Evolutionary conservation across 2,329 filamentous ascomycete species (phyloP).

Genomic region (Cladosporium oxysporum): DNA sequence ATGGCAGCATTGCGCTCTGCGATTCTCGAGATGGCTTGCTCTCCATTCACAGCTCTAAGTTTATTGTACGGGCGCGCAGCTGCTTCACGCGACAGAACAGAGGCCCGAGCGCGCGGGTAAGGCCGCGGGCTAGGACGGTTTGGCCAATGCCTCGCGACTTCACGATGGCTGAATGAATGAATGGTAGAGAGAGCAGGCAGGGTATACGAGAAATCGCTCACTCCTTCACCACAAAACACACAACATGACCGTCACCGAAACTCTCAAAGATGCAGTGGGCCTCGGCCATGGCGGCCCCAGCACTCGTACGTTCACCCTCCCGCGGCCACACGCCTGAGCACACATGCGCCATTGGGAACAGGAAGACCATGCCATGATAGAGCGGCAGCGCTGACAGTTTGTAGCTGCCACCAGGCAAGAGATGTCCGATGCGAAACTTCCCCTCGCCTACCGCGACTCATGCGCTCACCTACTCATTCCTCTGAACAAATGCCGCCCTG

Average conservation of each 20-base stretch:
- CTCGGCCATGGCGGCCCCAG: constrained; percentile 39
- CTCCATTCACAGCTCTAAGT: constrained; percentile 1
- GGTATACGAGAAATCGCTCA: constrained; percentile 1
- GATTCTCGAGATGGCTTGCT: neutral
- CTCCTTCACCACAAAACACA: neutral
- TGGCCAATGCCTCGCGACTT: constrained; percentile 19
- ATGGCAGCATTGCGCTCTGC: constrained; percentile 4
- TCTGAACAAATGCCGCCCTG: constrained; percentile 88
- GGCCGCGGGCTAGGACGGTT: constrained; percentile 4
- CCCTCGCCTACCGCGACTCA: constrained; percentile 88
- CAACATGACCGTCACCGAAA: constrained; percentile 42
- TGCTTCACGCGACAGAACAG: constrained; percentile 7
- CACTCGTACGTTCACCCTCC: constrained; percentile 35
- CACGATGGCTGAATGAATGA: neutral
- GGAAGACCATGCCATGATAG: neutral
- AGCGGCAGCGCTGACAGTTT: constrained; percentile 37
- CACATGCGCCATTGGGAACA: neutral
- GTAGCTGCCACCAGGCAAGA: constrained; percentile 83
- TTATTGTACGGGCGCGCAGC: constrained; percentile 6
- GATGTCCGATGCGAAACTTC: constrained; percentile 88
- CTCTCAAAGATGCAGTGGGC: constrained; percentile 51
- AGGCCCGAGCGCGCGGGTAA: neutral
- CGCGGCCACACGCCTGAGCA: constrained; percentile 1
- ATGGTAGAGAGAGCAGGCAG: constrained; percentile 7
- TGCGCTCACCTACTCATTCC: constrained; percentile 95